Evolutionary conservation across 1,139 yeast genomes (phyloP), one percentile per base, ranked within the genome.

Genomic region (Yarrowia galli): DNA sequence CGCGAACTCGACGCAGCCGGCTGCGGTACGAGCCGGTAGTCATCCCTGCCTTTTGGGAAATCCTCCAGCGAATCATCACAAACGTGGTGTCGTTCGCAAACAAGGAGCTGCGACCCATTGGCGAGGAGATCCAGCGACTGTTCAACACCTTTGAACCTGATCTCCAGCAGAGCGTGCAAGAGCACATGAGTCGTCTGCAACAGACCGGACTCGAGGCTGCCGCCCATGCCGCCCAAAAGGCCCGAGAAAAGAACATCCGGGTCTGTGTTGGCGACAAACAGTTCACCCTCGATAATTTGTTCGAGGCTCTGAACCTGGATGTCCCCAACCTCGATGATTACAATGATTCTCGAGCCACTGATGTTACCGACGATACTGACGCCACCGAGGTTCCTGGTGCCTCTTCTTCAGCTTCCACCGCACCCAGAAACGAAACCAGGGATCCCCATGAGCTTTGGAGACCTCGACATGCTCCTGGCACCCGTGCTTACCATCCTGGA

Each of bases 41-140:
- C 10, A 13, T 58, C 8, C 64, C 64, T 1, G 49, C 64, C 28
- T 43, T 58, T 3, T 58, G 64, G 64, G 64, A 42, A 38, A 42
- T 58, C 35, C 22, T 58, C 35, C 64, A 58, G 38, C 49, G 51
- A 2, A 58, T 58, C 64, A 58, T 58, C 42, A 16, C 64, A 18
- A 58, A 58, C 51, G 64, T 58, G 64, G 51, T 58, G 16, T 28
- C 64, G n/a, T 58, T 58, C 20, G 64, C 64, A 15, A 58, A 43
- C 64, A 42, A 38, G 23, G 64, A 58, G 42, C 51, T 58, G 32
- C 42, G 51, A 32, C 64, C 64, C 12, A 43, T 58, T 43, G 64
- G 64, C 40, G 64, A 58, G 51, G 64, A 58, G 64, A 58, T 58
- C 51, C 64, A 58, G 51, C 25, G 36, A 22, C 64, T 58, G 38